Percentiles rank a stretch among this genome's conserved stretches.
Conservation (phyloP, 768 basidiomycete species). For the Tulasnella sp. region DNA sequence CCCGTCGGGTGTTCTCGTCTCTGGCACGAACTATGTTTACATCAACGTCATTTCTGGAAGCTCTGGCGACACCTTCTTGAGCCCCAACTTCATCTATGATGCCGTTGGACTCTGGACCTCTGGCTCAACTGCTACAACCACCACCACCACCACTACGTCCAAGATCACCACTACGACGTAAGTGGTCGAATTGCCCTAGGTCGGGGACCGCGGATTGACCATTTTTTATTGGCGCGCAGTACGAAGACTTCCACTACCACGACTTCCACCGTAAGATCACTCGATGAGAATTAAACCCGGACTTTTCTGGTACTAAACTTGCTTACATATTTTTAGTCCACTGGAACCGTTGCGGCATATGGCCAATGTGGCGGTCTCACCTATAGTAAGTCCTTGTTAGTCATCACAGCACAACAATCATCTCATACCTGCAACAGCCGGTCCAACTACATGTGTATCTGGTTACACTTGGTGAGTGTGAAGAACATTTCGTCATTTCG, state of each 20-base stretch:
- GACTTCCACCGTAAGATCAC: not conserved
- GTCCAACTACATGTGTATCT: not conserved
- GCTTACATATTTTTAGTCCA: not conserved
- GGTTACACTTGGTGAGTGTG: not conserved
- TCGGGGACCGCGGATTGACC: not conserved
- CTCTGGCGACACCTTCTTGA: conserved; percentile 13
- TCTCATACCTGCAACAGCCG: not conserved
- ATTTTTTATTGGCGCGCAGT: not conserved
- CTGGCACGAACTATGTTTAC: conserved; percentile 46
- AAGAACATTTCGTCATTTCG: not conserved
- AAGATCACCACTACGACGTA: not conserved
- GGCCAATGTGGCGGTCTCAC: not conserved
- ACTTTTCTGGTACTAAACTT: not conserved
- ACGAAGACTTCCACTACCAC: not conserved
- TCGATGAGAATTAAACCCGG: not conserved
- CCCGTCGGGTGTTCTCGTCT: conserved; percentile 40
- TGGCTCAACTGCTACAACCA: not conserved
- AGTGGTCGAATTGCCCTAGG: not conserved
- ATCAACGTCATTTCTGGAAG: conserved; percentile 38
- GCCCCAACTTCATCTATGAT: conserved; percentile 15
- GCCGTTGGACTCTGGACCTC: conserved; percentile 2
- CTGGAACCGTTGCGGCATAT: conserved; percentile 2
- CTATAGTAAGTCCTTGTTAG: not conserved
- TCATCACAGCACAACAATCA: not conserved
- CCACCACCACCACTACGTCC: not conserved